Percentiles rank a stretch among this genome's conserved stretches.
Conservation (phyloP, 163 green algal species). For the Volvox carteri region DNA sequence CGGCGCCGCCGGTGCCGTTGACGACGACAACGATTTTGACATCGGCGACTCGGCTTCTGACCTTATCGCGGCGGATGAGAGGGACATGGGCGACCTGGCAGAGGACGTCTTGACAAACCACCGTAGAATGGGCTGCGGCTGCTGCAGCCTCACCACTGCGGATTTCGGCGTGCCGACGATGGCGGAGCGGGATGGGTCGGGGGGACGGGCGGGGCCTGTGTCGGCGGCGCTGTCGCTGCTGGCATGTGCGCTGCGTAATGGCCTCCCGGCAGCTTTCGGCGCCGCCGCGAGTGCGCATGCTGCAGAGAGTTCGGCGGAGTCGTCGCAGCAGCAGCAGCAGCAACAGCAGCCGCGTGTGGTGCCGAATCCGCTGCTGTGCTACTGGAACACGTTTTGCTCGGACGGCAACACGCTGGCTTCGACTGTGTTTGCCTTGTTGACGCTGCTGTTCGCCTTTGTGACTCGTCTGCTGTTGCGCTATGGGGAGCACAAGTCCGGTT, state of each 20-base stretch:
- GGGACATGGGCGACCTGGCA: background rate
- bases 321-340: background rate
- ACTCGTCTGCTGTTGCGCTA: background rate
- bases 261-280: too few relatives aligned
- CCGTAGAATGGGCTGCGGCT: background rate
- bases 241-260: too few relatives aligned
- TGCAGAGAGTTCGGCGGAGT: background rate
- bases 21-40: background rate
- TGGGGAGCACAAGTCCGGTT: background rate
- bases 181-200: background rate
- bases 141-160: background rate
- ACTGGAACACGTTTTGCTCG: slow-evolving; percentile 1
- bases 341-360: background rate
- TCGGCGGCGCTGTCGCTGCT: background rate
- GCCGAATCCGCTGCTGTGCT: slow-evolving; percentile 26
- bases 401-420: slow-evolving; percentile 27
- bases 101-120: background rate
- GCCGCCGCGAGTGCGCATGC: background rate
- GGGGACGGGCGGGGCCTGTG: background rate
- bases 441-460: background rate
- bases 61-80: background rate
- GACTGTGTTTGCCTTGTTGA: slow-evolving; percentile 9
- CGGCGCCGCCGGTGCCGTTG: background rate
- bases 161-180: slow-evolving; percentile 12
- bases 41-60: background rate